Evolutionary conservation across 2,329 filamentous ascomycete genomes (phyloP), one percentile per base, ranked within the genome.

Genomic region (Fusarium kyushuense): DNA sequence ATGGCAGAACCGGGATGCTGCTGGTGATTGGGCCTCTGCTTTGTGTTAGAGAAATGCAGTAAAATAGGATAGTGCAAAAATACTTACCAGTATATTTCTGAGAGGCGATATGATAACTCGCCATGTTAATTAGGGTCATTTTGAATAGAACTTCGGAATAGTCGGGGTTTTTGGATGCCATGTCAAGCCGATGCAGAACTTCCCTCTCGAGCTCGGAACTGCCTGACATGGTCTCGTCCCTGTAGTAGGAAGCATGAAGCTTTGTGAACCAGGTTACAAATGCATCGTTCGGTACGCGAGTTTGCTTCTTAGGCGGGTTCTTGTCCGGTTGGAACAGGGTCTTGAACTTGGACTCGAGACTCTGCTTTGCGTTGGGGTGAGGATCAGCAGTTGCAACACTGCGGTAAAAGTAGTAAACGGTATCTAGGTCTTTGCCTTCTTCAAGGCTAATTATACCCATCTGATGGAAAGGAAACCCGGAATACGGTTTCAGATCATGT

Each of bases 361-460:
- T 98, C 19, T 84, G 81, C 58, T 86, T 84, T 5, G 93, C 94
- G 45, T 90, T 86, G 1, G 91, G 90, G 74, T 96, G 90, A 6
- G 94, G 93, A 40, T 90, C 84, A 53, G 89, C 84, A 32, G 93
- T 90, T 11, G 90, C 89, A 70, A 96, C 85, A 17, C 94, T 90
- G 66, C 94, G 90, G 76, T 97, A 96, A 40, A 98, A 88, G 77
- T 97, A 90, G 78, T 97, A 98, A 30, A 96, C 90, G 12, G 93
- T 90, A 64, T 93, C 89, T 51, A 98, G 86, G 76, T 96, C 92
- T 70, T 95, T 91, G 59, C 86, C 87, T 72, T 94, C 89, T 54
- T 91, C 90, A 47, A 93, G 86, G 62, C 91, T 90, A 61, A 98
- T 90, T 35, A 98, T 92, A 35, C 92, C 94, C 77, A 96, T 89